Evolutionary conservation across 1,284 basidiomycete species (phyloP).

Genomic region (Pulveroboletus sp.): DNA sequence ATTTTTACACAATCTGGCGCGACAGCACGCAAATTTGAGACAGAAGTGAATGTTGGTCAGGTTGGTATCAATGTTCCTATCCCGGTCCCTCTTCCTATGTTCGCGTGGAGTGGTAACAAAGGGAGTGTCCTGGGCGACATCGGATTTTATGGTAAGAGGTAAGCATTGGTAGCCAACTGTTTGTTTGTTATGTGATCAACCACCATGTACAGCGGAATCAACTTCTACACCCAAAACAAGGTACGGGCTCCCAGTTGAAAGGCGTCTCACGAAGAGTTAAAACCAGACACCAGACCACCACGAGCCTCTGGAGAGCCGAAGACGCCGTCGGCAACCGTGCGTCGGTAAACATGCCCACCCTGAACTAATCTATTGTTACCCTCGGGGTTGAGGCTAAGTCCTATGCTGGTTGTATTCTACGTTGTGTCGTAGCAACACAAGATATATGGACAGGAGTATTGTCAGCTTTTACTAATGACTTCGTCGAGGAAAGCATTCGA

Average conservation of each 20-base stretch:
- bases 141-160: constrained; percentile 88
- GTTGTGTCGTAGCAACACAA: constrained; percentile 1
- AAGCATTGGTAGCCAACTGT: constrained; percentile 2
- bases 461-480: constrained; percentile 42
- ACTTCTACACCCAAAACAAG: constrained; percentile 92
- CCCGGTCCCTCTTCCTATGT: constrained; percentile 90
- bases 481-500: constrained; percentile 77
- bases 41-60: constrained; percentile 85
- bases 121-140: constrained; percentile 87
- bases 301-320: constrained; percentile 80
- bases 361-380: constrained; percentile 22
- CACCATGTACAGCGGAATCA: constrained; percentile 60
- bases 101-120: constrained; percentile 92
- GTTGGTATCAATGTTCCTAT: constrained; percentile 94
- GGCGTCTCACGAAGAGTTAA: neutral
- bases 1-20: constrained; percentile 98
- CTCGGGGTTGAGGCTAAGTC: neutral
- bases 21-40: constrained; percentile 92
- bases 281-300: constrained; percentile 60
- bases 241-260: constrained; percentile 35
- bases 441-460: constrained; percentile 1
- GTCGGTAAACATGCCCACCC: constrained; percentile 81
- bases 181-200: constrained; percentile 2
- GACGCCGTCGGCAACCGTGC: constrained; percentile 79
- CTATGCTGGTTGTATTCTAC: constrained; percentile 11